Base-by-base conservation (phyloP, 2,329 filamentous ascomycete species). In the Epichloe sibirici region DNA sequence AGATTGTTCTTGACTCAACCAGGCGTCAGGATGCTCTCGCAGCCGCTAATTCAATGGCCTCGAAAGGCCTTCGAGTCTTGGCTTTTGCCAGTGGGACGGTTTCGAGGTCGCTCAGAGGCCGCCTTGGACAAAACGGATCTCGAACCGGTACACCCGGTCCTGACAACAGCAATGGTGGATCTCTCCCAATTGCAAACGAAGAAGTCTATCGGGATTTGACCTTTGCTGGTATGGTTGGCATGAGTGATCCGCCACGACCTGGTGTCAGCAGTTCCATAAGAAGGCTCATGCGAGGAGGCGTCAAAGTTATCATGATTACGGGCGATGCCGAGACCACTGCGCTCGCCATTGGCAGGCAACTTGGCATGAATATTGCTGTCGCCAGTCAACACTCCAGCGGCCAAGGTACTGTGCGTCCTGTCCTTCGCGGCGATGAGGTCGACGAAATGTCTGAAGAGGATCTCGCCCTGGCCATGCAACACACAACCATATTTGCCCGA, bases 261-360 rank as follows among this genome's bases (percentile, higher is more conserved):
- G 90, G 90, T 44, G 93, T 98, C 8, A 86, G 89, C 59, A 84
- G 85, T 57, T 90, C 91, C 5, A 96, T 98, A 59, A 80, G 88
- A 59, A 85, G 86, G 56, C 74, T 98, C 52, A 91, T 97, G 85
- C 83, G 89, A 48, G 93, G 93, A 51, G 91, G 91, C 40, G 93
- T 98, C 57, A 93, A 90, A 67, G 88, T 98, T 47, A 94, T 98
- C 61, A 98, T 98, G 93, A 97, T 98, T 59, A 98, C 93, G 9
- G 93, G 93, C 54, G 93, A 98, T 67, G 89, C 93, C 15, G 90
- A 97, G 66, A 89, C 89, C 1, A 98, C 93, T 3, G 93, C 93
- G 2, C 76, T 96, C 45, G 93, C 93, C 0, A 97, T 98, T 65
- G 93, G 88, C 34, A 88, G 81, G 68, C 91, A 95, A 63, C 77